Base-by-base conservation (phyloP, 306 rosid genomes). In the Trifolium dubium region DNA sequence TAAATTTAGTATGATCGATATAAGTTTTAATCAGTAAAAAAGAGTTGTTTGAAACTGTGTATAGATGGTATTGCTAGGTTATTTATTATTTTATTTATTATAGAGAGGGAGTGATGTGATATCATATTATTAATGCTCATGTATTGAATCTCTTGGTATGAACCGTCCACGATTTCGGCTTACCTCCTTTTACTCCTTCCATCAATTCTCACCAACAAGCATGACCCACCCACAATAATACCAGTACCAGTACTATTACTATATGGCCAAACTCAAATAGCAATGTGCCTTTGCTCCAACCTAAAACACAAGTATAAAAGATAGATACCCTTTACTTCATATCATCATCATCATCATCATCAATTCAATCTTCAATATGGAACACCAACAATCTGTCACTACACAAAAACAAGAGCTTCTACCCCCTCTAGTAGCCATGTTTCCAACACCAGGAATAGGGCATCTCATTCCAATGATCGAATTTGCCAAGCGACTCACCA, bases 371-470 rank as follows among this genome's bases (percentile, higher is more conserved):
- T 51, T 51, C 59, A 53, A 53, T 53, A 51, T 51, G 59, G 59
- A 18, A 53, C 3, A 9, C n/a, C 44, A 61, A 61, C 10, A 44
- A 44, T 39, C 44, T 0, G 0, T 39, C 50, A 43, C n/a, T 1
- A 43, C 47, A 4, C n/a, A 1, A 43, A 43, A 43, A 43, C 49
- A 44, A 12, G 50, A 44, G 4, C 63, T 18, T 19, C 71, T 66
- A 28, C 37, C 71, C 43, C 55, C 71, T 39, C 39, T 66, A 12
- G 72, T 92, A 30, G 91, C 82, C 0, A 79, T 89, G 59, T 14
- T 88, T 1, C 93, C 97, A 1, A 80, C 79, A 18, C 97, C 97
- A 1, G 93, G 96, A 7, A 92, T 92, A 89, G 97, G 97, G 43
- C 97, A 92, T 73, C 86, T 92, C 28, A 92, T 92, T 46, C 97